Evolutionary conservation across 768 basidiomycete genomes (phyloP), one percentile per base, ranked within the genome.

Genomic region (Auricularia sp.): DNA sequence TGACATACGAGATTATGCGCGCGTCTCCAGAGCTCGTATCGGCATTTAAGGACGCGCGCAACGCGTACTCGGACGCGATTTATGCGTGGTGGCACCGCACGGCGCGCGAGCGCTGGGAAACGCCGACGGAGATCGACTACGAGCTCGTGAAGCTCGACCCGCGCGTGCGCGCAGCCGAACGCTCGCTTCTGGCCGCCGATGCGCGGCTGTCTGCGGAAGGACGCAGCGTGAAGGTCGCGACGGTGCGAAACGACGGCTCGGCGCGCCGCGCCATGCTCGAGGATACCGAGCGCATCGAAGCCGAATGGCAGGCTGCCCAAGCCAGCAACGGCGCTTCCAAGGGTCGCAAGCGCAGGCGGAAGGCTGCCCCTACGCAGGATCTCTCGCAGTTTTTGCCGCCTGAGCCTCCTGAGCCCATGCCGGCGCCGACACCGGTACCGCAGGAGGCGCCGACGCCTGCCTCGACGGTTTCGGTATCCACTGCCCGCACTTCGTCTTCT

Each of bases 91-190:
- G 56, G 56, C 34, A 13, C 10, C 11, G 6, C 11, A 29, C 56
- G 0, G 56, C 29, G 34, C 56, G 56, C 24, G 56, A 59, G 29
- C 56, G 56, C 11, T 29, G 24, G 16, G 56, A 59, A 21, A 10
- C 8, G 29, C 56, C 56, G 34, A 59, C 29, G 29, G 56, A 59
- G 14, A 10, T 59, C 29, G 56, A 59, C 34, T 59, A 59, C 29
- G 56, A 59, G 56, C 24, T 59, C 18, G 56, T 59, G 8, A 59
- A 59, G 56, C 56, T 59, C 56, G 56, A 59, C 24, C 56, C 56
- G 13, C 56, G 56, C 56, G 56, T 59, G 13, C 56, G 34, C 10
- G 16, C 16, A 1, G 56, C 56, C 56, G 56, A 29, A 33, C 24
- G 34, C 13, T 14, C 56, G 14, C 29, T 59, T 14, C 8, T 6